Base-by-base conservation (phyloP, 495 filamentous ascomycete genomes). In the Neurospora sp. region DNA sequence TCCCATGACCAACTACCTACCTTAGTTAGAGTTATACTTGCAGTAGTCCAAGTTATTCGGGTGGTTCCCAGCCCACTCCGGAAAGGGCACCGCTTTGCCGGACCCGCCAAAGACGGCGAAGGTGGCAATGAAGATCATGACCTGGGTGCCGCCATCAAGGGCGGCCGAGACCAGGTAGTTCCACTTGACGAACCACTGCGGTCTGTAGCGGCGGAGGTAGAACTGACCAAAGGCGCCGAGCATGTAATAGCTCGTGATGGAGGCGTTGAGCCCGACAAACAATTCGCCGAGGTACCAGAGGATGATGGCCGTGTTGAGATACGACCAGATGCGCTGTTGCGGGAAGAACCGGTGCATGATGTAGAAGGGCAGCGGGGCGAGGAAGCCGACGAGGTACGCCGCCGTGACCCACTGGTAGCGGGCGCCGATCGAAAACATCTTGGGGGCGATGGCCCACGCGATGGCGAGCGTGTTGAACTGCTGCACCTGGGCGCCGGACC, bases 51-150 rank as follows among this genome's bases (percentile, higher is more conserved):
- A 10, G 18, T 46, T 46, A 8, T 46, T 46, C 42, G 42, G 42
- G 53, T 82, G 80, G 40, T 89, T 89, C 12, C 87, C 87, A 85
- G 85, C 88, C 86, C 86, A 89, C 7, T 74, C 75, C 1, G 82
- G 83, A 70, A 84, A 84, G 5, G 79, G 78, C 18, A 74, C 66
- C 20, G 81, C 69, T 1, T 71, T 75, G 10, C 82, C 82, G 31
- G 80, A 79, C 16, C 80, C 88, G 0, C 88, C 88, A 40, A 88
- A 85, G 0, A 90, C 86, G 1, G 88, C 87, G 77, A 90, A 90
- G 0, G 85, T 85, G 5, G 90, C 80, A 40, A 90, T 84, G 72
- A 90, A 90, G 0, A 89, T 79, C 0, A 87, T 78, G 7, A 82
- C 79, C 66, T 85, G 81, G 61, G 80, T 83, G 6, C 83, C 88